Evolutionary conservation across 2,329 filamentous ascomycete genomes (phyloP), one percentile per base, ranked within the genome.

Genomic region (Trichophyton verrucosum): DNA sequence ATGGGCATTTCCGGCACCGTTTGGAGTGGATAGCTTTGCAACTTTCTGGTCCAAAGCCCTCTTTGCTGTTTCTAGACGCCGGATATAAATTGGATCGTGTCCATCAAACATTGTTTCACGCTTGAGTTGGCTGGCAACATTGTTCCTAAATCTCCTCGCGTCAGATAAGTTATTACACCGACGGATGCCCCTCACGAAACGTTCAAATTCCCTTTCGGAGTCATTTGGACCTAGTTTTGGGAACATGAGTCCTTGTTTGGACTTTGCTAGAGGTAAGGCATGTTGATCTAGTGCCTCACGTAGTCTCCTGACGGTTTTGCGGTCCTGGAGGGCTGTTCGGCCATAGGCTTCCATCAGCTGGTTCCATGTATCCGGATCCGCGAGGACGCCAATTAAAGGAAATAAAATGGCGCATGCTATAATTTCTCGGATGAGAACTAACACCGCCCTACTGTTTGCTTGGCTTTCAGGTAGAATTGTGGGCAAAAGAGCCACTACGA

Each of bases 341-440:
- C 91, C 86, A 73, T 87, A 90, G 61, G 86, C 91, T 73, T 97
- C 92, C 81, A 97, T 90, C 62, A 96, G 75, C 72, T 96, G 91
- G 69, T 99, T 97, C 92, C 92, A 99, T 7, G 88, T 95, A 75
- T 99, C 95, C 1, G 95, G 91, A 67, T 99, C 92, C 3, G 89
- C 84, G 17, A 99, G 77, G 64, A 91, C 78, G 67, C 87, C 85
- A 70, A 96, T 80, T 22, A 95, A 77, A 0, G 94, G 94, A 47
- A 85, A 86, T 42, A 99, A 77, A 44, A 99, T 86, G n/a, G 90
- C 89, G 73, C 94, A 96, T 22, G 90, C 81, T n/a, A 96, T 84
- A 63, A 99, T 86, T 75, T 99, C 95, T 67, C 88, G 86, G 62
- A 96, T 82, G 60, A 99, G 78, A 40, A 86, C 87, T 36, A 83